phyloP scores from a whole-genome alignment of 2,329 filamentous ascomycete species.

The Trichoderma endophyticum region DNA sequence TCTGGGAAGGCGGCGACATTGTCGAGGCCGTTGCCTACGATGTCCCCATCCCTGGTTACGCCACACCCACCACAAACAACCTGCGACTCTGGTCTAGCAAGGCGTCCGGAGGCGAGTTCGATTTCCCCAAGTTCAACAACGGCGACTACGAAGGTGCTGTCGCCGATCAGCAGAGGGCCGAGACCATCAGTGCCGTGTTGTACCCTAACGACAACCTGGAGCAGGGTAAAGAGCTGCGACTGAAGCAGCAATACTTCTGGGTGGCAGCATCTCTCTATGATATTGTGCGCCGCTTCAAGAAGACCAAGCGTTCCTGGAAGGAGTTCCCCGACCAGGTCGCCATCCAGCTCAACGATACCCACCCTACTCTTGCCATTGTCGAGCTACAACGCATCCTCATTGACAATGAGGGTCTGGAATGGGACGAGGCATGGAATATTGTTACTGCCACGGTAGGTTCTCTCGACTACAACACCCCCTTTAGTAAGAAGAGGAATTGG shows the following conservation, averaged over 20 bases:
- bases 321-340: conserved; percentile 94
- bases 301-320: conserved; percentile 84
- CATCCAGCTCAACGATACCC: conserved; percentile 97
- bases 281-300: conserved; percentile 97
- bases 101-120: conserved; percentile 93
- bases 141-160: conserved; percentile 98
- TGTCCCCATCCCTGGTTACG: conserved; percentile 86
- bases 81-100: conserved; percentile 96
- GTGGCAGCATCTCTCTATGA: conserved; percentile 94
- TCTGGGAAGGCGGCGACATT: conserved; percentile 91
- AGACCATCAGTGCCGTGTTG: conserved; percentile 95
- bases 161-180: conserved; percentile 96
- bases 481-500: neutral
- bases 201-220: conserved; percentile 98
- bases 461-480: neutral
- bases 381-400: conserved; percentile 91
- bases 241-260: conserved; percentile 99
- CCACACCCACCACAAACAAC: conserved; percentile 91
- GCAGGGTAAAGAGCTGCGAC: conserved; percentile 88
- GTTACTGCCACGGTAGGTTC: conserved; percentile 61
- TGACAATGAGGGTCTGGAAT: conserved; percentile 85
- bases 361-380: conserved; percentile 92
- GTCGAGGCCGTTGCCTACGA: conserved; percentile 93
- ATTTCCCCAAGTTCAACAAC: conserved; percentile 99
- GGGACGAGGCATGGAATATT: conserved; percentile 88